These are phyloP conservation scores for Calocera cornea DNA, from an alignment of 768 basidiomycete species.

Conservation along the genomic window DNA sequence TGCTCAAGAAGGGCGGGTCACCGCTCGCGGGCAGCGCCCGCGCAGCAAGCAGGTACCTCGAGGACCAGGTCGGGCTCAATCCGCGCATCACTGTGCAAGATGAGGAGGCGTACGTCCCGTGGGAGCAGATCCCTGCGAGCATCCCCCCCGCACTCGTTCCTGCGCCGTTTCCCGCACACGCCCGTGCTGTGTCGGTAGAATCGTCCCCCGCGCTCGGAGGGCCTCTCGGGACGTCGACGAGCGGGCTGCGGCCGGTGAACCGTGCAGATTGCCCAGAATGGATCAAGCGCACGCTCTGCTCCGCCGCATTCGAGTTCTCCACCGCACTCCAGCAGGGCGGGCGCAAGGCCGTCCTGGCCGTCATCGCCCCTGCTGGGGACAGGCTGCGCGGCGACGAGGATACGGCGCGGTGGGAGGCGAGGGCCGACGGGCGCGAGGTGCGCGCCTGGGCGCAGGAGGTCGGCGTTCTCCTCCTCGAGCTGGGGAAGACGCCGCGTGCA, in stretches of 20 bases:
- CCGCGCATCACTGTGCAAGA: conserved; percentile 68
- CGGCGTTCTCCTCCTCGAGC: not conserved
- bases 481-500: not conserved
- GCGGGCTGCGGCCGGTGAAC: not conserved
- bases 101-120: conserved; percentile 69
- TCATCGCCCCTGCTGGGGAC: not conserved
- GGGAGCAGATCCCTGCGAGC: conserved; percentile 55
- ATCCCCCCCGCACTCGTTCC: conserved; percentile 19
- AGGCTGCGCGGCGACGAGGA: not conserved
- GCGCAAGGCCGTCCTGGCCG: not conserved
- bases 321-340: not conserved
- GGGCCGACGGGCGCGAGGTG: not conserved
- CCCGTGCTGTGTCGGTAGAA: not conserved
- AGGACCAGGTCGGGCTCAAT: conserved; percentile 73
- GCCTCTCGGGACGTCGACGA: not conserved
- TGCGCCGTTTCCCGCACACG: not conserved
- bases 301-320: not conserved
- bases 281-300: conserved; percentile 1
- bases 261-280: not conserved
- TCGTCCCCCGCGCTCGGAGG: not conserved
- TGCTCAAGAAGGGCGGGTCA: conserved; percentile 81
- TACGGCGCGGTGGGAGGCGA: not conserved
- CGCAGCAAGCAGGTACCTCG: conserved; percentile 74
- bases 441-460: not conserved
- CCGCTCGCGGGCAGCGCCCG: conserved; percentile 70